Evolutionary conservation across 176 grass and related monocot genomes (phyloP).

Genomic region (Aegilops longissima): DNA sequence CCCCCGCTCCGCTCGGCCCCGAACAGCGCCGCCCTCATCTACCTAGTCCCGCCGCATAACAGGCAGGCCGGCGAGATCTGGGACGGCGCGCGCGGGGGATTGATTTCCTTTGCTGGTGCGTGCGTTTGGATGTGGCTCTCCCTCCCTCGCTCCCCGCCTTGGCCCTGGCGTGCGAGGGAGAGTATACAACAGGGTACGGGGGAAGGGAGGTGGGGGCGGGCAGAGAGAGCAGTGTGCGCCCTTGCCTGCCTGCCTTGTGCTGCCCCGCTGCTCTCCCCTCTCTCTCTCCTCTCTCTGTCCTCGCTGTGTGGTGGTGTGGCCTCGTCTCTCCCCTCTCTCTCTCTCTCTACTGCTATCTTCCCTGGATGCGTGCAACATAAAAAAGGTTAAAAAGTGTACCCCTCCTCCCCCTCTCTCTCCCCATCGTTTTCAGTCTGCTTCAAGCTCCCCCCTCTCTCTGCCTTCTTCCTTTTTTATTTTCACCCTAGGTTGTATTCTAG

Average conservation of each 20-base stretch:
- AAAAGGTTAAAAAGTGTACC: constrained; percentile 63
- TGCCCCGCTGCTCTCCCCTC: neutral
- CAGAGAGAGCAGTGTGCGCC: constrained; percentile 10
- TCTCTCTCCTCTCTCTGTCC: neutral
- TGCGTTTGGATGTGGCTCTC: neutral
- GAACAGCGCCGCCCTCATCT: constrained; percentile 86
- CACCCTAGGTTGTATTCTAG: neutral
- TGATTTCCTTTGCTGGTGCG: neutral
- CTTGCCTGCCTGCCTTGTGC: constrained; percentile 29
- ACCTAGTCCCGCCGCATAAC: constrained; percentile 57
- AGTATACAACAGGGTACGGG: constrained; percentile 23
- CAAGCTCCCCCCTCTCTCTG: neutral
- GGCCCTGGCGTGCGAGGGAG: constrained; percentile 24
- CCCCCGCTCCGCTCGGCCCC: constrained; percentile 59
- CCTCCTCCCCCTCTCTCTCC: neutral
- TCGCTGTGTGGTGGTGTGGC: neutral
- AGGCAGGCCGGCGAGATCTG: constrained; percentile 43
- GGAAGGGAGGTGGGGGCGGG: constrained; percentile 19
- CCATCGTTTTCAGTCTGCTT: constrained; percentile 31
- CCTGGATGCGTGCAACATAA: constrained; percentile 97
- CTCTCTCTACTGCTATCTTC: constrained; percentile 38
- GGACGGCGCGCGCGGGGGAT: neutral
- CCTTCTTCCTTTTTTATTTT: neutral
- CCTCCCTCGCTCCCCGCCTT: neutral
- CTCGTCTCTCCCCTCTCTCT: neutral